phyloP scores from a whole-genome alignment of 2,329 filamentous ascomycete species.

The Ophidiomyces ophidiicola region DNA sequence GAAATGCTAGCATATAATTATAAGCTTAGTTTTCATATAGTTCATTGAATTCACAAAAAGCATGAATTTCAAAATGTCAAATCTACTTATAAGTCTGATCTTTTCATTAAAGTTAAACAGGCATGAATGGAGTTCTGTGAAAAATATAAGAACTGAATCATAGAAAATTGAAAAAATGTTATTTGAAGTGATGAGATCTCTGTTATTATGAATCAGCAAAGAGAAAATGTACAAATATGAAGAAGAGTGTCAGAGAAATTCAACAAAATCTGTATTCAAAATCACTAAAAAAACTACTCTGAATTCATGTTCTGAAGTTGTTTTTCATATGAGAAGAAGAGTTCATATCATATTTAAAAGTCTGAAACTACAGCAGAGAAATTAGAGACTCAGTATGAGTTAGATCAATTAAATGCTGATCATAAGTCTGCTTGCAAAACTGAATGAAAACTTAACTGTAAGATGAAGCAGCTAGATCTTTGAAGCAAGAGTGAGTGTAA shows the following conservation, averaged over 20 bases:
- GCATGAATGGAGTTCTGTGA: slow-evolving; percentile 13
- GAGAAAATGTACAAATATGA: too few species aligned
- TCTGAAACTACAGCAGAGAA: slow-evolving; percentile 16
- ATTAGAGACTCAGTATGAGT: slow-evolving; percentile 12
- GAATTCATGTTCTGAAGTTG: slow-evolving; percentile 23
- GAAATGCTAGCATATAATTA: slow-evolving; percentile 14
- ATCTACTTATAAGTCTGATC: slow-evolving; percentile 14
- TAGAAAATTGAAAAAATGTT: slow-evolving; percentile 18
- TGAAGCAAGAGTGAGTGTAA: too few species aligned
- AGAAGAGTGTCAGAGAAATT: slow-evolving; percentile 10
- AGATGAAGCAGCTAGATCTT: slow-evolving; percentile 13
- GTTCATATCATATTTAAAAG: slow-evolving; percentile 19
- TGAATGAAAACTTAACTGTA: slow-evolving; percentile 16
- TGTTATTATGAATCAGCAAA: background rate
- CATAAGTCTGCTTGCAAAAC: slow-evolving; percentile 11
- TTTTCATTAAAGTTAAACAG: too few species aligned
- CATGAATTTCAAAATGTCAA: slow-evolving; percentile 12
- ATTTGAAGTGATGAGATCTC: slow-evolving; percentile 19
- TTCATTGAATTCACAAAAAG: slow-evolving; percentile 12
- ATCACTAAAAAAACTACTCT: slow-evolving; percentile 14
- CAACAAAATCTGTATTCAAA: slow-evolving; percentile 12
- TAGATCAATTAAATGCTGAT: slow-evolving; percentile 16
- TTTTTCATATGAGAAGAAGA: slow-evolving; percentile 24
- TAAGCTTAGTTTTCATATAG: too few species aligned
- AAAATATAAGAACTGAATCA: slow-evolving; percentile 15